phyloP scores from a whole-genome alignment of 257 asterid genomes.

The Nicotiana noctiflora region DNA sequence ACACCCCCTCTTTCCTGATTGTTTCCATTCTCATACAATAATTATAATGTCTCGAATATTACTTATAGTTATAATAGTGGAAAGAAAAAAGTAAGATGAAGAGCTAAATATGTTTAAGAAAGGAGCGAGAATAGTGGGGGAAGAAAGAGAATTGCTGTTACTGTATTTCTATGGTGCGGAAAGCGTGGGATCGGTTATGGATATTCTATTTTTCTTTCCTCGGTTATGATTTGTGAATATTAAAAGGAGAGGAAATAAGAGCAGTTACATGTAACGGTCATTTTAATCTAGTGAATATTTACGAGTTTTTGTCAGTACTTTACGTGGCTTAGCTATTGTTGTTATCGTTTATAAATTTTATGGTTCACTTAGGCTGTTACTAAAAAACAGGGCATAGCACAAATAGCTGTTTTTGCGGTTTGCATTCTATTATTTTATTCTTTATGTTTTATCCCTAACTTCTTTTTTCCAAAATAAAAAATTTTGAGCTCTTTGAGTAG shows the following conservation, averaged over 20 bases:
- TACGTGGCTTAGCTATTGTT: neutral
- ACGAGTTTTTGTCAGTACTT: neutral
- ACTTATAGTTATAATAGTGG: neutral
- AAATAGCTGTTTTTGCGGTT: too few relatives aligned
- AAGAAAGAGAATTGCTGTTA: neutral
- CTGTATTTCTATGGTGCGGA: slow-evolving; percentile 20
- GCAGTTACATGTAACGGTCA: neutral
- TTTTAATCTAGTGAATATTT: neutral
- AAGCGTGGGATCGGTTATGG: slow-evolving; percentile 15
- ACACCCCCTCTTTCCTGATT: slow-evolving; percentile 3
- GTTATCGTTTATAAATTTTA: neutral
- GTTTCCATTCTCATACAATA: neutral
- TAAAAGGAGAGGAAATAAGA: neutral
- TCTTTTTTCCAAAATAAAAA: too few relatives aligned
- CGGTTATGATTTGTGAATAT: neutral
- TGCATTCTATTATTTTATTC: too few relatives aligned
- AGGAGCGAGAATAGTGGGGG: neutral
- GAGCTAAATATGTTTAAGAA: neutral
- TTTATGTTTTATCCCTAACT: too few relatives aligned
- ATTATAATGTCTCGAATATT: neutral
- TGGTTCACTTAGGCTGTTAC: too few relatives aligned
- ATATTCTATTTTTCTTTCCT: neutral
- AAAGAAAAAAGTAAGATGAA: neutral
- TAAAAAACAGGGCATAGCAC: too few relatives aligned
- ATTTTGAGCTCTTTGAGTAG: too few relatives aligned